phyloP scores from a whole-genome alignment of 129 eudicot genomes.

The Chrysanthemum seticuspe region DNA sequence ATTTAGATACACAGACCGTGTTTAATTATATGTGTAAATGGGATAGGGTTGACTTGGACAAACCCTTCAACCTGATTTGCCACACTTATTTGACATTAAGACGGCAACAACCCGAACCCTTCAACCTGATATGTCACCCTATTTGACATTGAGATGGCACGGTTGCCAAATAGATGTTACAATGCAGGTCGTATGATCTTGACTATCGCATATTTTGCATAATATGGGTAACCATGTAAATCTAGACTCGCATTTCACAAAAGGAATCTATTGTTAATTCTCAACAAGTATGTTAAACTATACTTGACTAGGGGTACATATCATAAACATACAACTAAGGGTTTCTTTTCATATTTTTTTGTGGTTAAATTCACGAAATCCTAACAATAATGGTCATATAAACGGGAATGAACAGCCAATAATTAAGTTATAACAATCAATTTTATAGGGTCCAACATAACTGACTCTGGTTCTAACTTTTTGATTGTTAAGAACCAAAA shows the following conservation, averaged over 20 bases:
- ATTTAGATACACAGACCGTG: too few relatives aligned
- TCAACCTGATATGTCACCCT: background rate
- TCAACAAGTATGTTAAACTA: background rate
- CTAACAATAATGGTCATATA: too few relatives aligned
- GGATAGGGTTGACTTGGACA: too few relatives aligned
- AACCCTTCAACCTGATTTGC: too few relatives aligned
- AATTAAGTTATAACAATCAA: background rate
- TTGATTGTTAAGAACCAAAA: background rate
- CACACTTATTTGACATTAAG: too few relatives aligned
- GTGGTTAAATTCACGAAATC: too few relatives aligned
- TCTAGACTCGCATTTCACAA: background rate
- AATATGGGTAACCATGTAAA: background rate
- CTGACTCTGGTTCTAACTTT: background rate
- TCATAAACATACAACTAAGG: too few relatives aligned
- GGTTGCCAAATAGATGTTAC: slow-evolving; percentile 6
- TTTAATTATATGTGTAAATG: too few relatives aligned
- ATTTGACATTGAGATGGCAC: background rate
- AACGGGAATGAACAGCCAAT: background rate
- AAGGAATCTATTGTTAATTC: background rate
- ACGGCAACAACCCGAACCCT: background rate
- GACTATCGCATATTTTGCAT: background rate
- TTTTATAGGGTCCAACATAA: background rate
- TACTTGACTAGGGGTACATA: background rate
- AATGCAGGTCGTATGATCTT: background rate
- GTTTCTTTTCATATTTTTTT: too few relatives aligned